Evolutionary conservation across 1,284 basidiomycete genomes (phyloP).

Genomic region (Cerioporus squamosus): DNA sequence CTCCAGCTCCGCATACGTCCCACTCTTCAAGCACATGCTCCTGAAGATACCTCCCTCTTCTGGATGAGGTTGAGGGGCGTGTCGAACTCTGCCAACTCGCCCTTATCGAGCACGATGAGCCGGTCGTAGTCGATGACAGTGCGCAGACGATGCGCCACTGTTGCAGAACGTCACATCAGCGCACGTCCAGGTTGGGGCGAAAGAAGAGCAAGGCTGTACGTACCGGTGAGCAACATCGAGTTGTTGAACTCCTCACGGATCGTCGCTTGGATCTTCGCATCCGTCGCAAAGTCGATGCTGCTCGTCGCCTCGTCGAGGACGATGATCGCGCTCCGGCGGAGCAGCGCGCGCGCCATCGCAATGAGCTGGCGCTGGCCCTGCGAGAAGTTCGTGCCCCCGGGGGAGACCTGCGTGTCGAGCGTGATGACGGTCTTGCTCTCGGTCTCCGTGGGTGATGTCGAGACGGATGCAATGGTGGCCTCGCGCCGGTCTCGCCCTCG

Average conservation of each 20-base stretch:
- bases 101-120: constrained; percentile 82
- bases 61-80: constrained; percentile 79
- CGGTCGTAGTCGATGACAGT: constrained; percentile 83
- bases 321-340: constrained; percentile 77
- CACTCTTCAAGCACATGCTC: constrained; percentile 83
- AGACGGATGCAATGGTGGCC: constrained; percentile 40
- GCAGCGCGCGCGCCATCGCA: constrained; percentile 78
- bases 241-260: constrained; percentile 80
- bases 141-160: constrained; percentile 43
- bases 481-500: constrained; percentile 35
- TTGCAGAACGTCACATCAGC: not conserved
- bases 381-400: constrained; percentile 84
- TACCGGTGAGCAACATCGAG: constrained; percentile 63
- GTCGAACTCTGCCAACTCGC: constrained; percentile 82
- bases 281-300: constrained; percentile 77
- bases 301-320: constrained; percentile 86
- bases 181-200: not conserved
- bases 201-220: constrained; percentile 17
- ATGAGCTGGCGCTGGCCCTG: constrained; percentile 86
- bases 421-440: constrained; percentile 60
- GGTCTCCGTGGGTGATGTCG: constrained; percentile 46
- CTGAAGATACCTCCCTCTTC: constrained; percentile 79
- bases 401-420: constrained; percentile 75
- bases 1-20: constrained; percentile 74
- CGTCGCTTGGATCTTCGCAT: constrained; percentile 78